Conservation (phyloP, 345 rosid species). For the Salix viminalis region DNA sequence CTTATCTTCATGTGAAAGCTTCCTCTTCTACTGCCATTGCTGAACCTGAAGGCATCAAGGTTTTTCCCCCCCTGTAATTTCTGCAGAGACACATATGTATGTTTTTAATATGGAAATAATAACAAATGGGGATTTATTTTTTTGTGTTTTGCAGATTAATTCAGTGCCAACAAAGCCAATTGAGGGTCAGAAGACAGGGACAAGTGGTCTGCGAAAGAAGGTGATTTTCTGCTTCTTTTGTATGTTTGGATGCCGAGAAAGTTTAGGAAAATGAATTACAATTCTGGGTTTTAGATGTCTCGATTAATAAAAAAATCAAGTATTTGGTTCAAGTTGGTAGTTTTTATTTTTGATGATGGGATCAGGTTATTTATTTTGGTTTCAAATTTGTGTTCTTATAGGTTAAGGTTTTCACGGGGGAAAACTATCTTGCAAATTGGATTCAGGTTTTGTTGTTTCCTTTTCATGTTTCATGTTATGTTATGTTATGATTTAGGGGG, state of each 20-base stretch:
- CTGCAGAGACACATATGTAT: background rate
- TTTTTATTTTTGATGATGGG: background rate
- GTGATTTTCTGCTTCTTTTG: constrained; percentile 20
- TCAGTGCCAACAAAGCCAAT: constrained; percentile 30
- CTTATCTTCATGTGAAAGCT: constrained; percentile 31
- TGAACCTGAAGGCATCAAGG: constrained; percentile 52
- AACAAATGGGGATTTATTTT: background rate
- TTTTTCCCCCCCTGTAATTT: background rate
- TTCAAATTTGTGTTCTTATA: constrained; percentile 18
- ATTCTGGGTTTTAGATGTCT: constrained; percentile 2
- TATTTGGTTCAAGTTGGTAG: background rate
- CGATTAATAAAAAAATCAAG: background rate
- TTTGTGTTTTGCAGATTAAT: constrained; percentile 12
- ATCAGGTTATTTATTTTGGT: background rate
- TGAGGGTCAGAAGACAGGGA: constrained; percentile 27
- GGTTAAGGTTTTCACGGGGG: constrained; percentile 88
- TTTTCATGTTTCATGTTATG: background rate
- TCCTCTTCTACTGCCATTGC: constrained; percentile 43
- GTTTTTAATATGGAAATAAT: too few species aligned
- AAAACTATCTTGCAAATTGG: constrained; percentile 91
- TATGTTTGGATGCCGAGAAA: background rate
- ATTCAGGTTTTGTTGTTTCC: constrained; percentile 59
- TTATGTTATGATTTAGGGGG: background rate
- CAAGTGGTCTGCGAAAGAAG: constrained; percentile 39
- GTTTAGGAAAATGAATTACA: background rate